These are phyloP conservation scores for Coelomomyces lativittatus DNA, from an alignment of 371 early-diverging fungal species.

Conservation along the genomic window DNA sequence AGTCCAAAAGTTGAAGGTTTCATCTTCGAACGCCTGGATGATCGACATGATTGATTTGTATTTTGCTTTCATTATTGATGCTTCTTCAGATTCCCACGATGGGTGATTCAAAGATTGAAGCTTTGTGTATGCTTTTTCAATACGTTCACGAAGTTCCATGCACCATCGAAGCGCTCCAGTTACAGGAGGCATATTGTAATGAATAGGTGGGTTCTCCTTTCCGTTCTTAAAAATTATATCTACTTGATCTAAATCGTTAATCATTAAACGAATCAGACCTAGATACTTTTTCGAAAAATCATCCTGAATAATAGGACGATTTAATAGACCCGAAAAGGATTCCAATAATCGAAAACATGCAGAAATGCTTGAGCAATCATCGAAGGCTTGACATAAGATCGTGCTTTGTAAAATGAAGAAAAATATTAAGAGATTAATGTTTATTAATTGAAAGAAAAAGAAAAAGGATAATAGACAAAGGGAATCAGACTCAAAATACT, in stretches of 20 bases:
- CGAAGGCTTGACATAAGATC: conserved; percentile 35
- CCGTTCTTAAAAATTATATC: conserved; percentile 14
- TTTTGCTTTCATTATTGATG: conserved; percentile 15
- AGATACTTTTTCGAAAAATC: conserved; percentile 37
- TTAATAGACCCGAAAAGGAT: conserved; percentile 29
- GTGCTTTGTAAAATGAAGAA: too few relatives aligned
- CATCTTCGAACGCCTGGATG: conserved; percentile 17
- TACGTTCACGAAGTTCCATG: conserved; percentile 32
- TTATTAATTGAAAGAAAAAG: not conserved
- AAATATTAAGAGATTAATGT: not conserved
- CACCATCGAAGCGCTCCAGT: conserved; percentile 37
- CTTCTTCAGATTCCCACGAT: conserved; percentile 26
- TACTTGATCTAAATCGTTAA: conserved; percentile 28
- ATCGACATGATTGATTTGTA: conserved; percentile 12
- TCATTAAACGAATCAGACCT: conserved; percentile 18
- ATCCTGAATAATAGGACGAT: conserved; percentile 19
- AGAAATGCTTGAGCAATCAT: conserved; percentile 30
- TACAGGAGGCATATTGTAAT: conserved; percentile 43
- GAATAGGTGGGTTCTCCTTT: conserved; percentile 29
- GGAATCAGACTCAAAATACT: too few relatives aligned
- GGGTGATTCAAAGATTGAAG: conserved; percentile 28
- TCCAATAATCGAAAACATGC: conserved; percentile 37
- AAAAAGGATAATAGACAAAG: too few relatives aligned
- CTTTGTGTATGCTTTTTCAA: conserved; percentile 28
- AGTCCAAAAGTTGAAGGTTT: conserved; percentile 21